These are phyloP conservation scores for Cucumis cinereus DNA, from an alignment of 306 rosid genomes.

Conservation along the genomic window DNA sequence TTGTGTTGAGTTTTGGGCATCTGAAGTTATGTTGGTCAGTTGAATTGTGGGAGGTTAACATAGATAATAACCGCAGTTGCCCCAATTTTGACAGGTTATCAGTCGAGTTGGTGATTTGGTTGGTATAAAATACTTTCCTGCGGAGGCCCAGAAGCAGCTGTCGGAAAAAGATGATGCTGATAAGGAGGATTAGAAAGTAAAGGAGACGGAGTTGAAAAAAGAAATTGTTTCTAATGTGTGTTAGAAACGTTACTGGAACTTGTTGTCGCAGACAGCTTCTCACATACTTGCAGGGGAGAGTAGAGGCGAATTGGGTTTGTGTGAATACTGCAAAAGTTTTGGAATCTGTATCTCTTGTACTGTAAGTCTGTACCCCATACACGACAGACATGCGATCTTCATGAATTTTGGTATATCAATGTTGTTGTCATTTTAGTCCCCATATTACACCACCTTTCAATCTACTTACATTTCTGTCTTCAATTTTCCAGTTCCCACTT, in stretches of 20 bases:
- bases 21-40: neutral
- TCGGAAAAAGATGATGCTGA: conserved; percentile 9
- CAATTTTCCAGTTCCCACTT: neutral
- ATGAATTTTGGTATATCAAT: neutral
- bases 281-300: neutral
- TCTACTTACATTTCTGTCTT: neutral
- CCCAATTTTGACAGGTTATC: conserved; percentile 37
- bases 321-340: neutral
- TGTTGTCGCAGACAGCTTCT: neutral
- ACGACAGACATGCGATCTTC: neutral
- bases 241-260: neutral
- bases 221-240: neutral
- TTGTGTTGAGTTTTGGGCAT: neutral
- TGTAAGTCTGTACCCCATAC: neutral
- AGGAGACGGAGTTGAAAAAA: neutral
- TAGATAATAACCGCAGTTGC: neutral
- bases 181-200: conserved; percentile 15
- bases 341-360: neutral
- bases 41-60: neutral
- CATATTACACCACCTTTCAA: too few relatives aligned
- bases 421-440: neutral
- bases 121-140: conserved; percentile 84
- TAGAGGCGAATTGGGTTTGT: neutral
- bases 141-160: conserved; percentile 48
- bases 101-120: conserved; percentile 67